phyloP scores from a whole-genome alignment of 306 rosid species.

The Psophocarpus tetragonolobus region DNA sequence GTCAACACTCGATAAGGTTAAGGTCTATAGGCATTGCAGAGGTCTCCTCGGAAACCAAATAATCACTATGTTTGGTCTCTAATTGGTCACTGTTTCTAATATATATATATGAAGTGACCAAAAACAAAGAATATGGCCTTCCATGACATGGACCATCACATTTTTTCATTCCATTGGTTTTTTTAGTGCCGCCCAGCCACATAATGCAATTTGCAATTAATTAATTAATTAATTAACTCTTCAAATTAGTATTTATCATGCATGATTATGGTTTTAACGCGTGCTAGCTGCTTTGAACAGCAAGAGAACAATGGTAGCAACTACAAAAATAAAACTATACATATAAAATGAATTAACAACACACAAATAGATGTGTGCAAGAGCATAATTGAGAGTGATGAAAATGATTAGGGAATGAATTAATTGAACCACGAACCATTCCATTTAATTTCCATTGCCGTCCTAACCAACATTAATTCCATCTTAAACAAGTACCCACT shows the following conservation, averaged over 20 bases:
- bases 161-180: neutral
- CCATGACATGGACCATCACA: conserved; percentile 40
- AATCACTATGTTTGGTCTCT: conserved; percentile 43
- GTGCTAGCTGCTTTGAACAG: conserved; percentile 29
- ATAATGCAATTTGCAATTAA: conserved; percentile 1
- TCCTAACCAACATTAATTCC: conserved; percentile 32
- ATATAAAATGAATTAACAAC: neutral
- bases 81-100: conserved; percentile 15
- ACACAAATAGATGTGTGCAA: neutral
- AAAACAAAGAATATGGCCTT: conserved; percentile 46
- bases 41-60: conserved; percentile 37
- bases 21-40: neutral
- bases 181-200: conserved; percentile 42
- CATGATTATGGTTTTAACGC: conserved; percentile 12
- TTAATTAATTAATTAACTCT: neutral
- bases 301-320: neutral
- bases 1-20: conserved; percentile 31
- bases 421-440: conserved; percentile 1
- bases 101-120: conserved; percentile 28
- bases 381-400: neutral
- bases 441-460: conserved; percentile 12
- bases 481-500: neutral
- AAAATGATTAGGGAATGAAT: conserved; percentile 18
- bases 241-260: neutral
- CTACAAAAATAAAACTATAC: neutral